Conservation (phyloP, 495 filamentous ascomycete species). For the Lindgomyces ingoldianus region DNA sequence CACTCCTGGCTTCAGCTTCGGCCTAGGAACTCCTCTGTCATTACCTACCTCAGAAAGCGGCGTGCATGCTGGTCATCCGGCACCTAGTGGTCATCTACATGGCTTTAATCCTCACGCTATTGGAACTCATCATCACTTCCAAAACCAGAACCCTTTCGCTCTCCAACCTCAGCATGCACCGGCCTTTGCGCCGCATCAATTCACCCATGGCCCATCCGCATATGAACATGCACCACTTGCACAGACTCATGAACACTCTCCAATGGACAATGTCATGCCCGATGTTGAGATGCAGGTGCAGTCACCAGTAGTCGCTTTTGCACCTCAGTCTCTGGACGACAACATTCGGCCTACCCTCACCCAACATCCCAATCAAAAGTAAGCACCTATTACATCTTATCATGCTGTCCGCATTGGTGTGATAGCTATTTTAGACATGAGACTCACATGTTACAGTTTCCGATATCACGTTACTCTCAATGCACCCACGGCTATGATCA, state of each 20-base stretch:
- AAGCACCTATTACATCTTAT: slow-evolving; percentile 20
- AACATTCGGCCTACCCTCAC: slow-evolving; percentile 32
- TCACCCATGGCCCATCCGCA: slow-evolving; percentile 71
- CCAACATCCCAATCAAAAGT: slow-evolving; percentile 44
- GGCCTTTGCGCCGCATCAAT: slow-evolving; percentile 77
- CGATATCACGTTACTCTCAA: slow-evolving; percentile 88
- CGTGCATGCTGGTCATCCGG: slow-evolving; percentile 53
- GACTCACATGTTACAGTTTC: slow-evolving; percentile 58
- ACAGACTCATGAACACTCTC: slow-evolving; percentile 61
- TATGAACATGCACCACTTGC: slow-evolving; percentile 70
- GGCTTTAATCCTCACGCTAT: slow-evolving; percentile 57
- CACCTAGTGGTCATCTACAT: slow-evolving; percentile 54
- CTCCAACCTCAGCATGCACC: slow-evolving; percentile 54
- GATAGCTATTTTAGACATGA: too few species aligned
- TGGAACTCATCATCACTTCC: slow-evolving; percentile 67
- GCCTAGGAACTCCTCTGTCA: slow-evolving; percentile 82
- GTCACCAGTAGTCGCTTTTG: slow-evolving; percentile 43
- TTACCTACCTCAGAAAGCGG: slow-evolving; percentile 66
- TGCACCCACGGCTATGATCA: slow-evolving; percentile 96
- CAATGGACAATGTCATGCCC: slow-evolving; percentile 55
- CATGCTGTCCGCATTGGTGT: not conserved
- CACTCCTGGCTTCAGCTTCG: slow-evolving; percentile 71
- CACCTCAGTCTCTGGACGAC: slow-evolving; percentile 37
- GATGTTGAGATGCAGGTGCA: slow-evolving; percentile 48
- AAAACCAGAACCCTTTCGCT: slow-evolving; percentile 72